Base-by-base conservation (phyloP, 2,329 filamentous ascomycete genomes). In the Didymosphaeria variabile region DNA sequence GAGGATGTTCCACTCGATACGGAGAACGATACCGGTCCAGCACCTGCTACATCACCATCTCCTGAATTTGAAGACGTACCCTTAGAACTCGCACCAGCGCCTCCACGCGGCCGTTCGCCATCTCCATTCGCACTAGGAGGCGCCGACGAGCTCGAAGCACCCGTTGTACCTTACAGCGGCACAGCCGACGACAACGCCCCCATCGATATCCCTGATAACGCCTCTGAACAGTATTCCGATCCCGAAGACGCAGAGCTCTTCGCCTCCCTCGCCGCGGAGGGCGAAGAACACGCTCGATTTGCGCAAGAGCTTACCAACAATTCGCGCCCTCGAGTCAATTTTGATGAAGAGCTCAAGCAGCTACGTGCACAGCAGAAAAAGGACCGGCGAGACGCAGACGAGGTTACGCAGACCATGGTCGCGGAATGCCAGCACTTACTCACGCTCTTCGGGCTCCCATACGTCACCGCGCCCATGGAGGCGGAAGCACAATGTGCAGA, bases 391-490 rank as follows among this genome's bases (percentile, higher is more conserved):
- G 95, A 99, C 75, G 94, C 96, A 0, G 96, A 99, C 71, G 95
- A 99, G 78, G 94, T 99, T 4, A 97, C 94, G 0, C 92, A 97
- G 67, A 90, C 94, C 67, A 99, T 99, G 95, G 89, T 98, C 44
- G 88, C 90, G 0, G 96, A 99, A 79, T 98, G 95, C 66, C 95
- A 99, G 75, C 90, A 95, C 49, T 86, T 99, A 0, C 87, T 99
- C 21, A 87, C 89, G 5, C 86, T 97, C 9, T 99, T 99, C 77
- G 95, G 95, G 0, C 87, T 99, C 12, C 95, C 95, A 0, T 99
- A 99, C 74, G 90, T 99, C 68, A 99, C 94, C 0, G 95, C 95
- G 0, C 96, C 96, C 0, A 98, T 98, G 95, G 95, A 99, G 84
- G 95, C 95, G 0, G 95, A 99, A 83, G 95, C 95, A 0, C 95